Percentiles rank a stretch among this genome's conserved stretches.
Conservation (phyloP, 257 asterid species). For the Fraxinus pennsylvanica region DNA sequence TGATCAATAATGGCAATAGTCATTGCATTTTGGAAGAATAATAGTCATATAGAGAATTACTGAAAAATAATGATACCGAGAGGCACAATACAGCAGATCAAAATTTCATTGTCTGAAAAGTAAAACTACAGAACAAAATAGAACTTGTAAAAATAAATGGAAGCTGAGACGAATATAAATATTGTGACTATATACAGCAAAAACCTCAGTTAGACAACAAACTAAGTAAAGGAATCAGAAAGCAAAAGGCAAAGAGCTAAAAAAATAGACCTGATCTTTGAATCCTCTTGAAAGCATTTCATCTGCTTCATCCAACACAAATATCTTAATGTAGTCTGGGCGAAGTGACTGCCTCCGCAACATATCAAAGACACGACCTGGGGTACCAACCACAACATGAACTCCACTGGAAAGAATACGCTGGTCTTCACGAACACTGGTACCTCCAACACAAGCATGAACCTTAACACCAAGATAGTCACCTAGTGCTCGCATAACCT, state of each 20-base stretch:
- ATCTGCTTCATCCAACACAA: constrained; percentile 54
- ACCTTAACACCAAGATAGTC: constrained; percentile 55
- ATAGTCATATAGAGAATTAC: background rate
- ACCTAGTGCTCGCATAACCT: constrained; percentile 55
- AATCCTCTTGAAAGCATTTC: constrained; percentile 58
- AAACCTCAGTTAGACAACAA: constrained; percentile 5
- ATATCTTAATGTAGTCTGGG: constrained; percentile 49
- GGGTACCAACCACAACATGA: constrained; percentile 53
- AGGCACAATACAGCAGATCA: background rate
- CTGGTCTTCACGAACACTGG: constrained; percentile 50
- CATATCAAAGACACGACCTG: constrained; percentile 57
- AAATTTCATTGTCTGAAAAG: background rate
- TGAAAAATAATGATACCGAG: background rate
- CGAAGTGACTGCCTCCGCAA: constrained; percentile 49
- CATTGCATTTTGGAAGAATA: background rate
- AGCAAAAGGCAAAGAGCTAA: background rate
- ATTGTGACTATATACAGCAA: background rate
- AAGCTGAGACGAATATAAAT: background rate
- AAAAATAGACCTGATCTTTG: constrained; percentile 43
- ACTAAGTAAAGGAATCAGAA: background rate
- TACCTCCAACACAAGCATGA: constrained; percentile 58
- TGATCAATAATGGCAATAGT: background rate
- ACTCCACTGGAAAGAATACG: constrained; percentile 50
- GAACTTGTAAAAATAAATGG: background rate
- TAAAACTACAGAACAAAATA: background rate